Base-by-base conservation (phyloP, 2,329 filamentous ascomycete genomes). In the Verruconis gallopava region DNA sequence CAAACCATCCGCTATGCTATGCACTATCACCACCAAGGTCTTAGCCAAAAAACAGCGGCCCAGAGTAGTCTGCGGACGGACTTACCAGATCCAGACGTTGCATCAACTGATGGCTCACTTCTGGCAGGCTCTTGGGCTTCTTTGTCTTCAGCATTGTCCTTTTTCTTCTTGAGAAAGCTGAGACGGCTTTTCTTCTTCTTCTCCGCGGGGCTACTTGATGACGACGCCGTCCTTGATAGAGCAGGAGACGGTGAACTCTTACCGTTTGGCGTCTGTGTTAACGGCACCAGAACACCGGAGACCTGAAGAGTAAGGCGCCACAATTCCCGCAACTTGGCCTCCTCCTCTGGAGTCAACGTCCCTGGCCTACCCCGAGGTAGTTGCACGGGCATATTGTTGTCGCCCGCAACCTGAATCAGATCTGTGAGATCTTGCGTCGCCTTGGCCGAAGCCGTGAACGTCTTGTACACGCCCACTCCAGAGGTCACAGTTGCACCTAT, bases 311-410 rank as follows among this genome's bases (percentile, higher is more conserved):
- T 71, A 42, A 78, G 67, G 12, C 72, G 63, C 91, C 91, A 98
- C 50, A 96, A 73, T 60, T 93, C 81, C 54, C 81, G 82, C 45
- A 98, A 68, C 65, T 93, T 95, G 48, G 75, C 73, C 53, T 94
- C 85, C 64, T 98, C 79, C 48, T 95, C 88, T 3, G 77, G 61
- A n/a, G 88, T 95, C 45, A 98, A 70, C 51, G 84, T 94, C 45
- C 85, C 86, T 42, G 85, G 75, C 47, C 86, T 78, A 41, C 91
- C 91, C 28, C 80, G 73, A 35, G 71, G 72, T 21, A 54, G 55
- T 20, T 21, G 9, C 21, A 14, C 5, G 6, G 41, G 6, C 41
- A 43, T 43, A 14, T 11, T 39, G 6, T 12, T 12, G 20, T 9
- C 14, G 37, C 18, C 6, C 3, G 14, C 14, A 19, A 12, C n/a